Conservation (phyloP, 116 monocot species). For the Dioscorea cayenensis region DNA sequence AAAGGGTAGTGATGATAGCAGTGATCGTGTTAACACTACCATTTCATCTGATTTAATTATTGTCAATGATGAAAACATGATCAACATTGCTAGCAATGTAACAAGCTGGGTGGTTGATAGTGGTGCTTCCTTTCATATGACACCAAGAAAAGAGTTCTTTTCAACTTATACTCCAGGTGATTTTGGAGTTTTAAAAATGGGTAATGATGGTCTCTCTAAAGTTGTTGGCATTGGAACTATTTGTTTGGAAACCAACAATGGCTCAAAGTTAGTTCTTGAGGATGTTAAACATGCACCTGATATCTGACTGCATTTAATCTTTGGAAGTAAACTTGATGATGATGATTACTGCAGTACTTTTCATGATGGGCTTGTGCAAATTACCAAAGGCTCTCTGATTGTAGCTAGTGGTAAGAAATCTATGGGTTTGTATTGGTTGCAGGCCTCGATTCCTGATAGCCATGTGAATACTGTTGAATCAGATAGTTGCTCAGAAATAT, state of each 20-base stretch:
- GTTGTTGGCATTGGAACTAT: slow-evolving; percentile 14
- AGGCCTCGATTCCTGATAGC: background rate
- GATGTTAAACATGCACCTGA: slow-evolving; percentile 13
- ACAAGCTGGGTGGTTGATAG: slow-evolving; percentile 10
- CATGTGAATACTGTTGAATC: background rate
- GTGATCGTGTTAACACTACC: background rate
- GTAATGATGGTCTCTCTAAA: slow-evolving; percentile 2
- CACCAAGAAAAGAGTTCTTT: slow-evolving; percentile 11
- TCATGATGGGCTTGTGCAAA: background rate
- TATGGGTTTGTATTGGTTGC: background rate
- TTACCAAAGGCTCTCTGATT: slow-evolving; percentile 11
- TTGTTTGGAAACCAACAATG: slow-evolving; percentile 6
- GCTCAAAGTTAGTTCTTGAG: slow-evolving; percentile 4
- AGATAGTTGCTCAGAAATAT: background rate
- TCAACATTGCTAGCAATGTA: background rate
- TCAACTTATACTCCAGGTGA: slow-evolving; percentile 7
- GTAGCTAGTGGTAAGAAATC: background rate
- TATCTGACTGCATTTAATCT: slow-evolving; percentile 21
- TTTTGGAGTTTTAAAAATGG: slow-evolving; percentile 21
- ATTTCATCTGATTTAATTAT: background rate
- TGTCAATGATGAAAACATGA: background rate
- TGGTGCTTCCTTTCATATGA: slow-evolving; percentile 7
- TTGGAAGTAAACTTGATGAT: background rate
- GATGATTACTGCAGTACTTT: slow-evolving; percentile 6
- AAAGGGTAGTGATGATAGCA: background rate